Evolutionary conservation across 1,139 yeast species (phyloP).

Genomic region (Protomyces inundatus): DNA sequence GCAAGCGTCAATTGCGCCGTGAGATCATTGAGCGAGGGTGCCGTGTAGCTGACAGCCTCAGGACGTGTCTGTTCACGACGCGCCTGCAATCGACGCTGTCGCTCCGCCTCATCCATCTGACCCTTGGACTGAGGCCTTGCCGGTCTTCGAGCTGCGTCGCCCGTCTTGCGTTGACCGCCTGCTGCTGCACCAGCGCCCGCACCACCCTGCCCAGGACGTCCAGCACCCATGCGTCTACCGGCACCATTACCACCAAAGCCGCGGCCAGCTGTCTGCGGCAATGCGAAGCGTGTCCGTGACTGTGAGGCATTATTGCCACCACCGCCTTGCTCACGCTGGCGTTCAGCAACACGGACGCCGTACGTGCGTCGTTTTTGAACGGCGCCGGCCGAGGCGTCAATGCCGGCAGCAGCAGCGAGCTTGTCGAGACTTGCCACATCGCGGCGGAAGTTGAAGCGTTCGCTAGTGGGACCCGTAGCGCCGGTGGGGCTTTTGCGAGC

Average conservation of each 20-base stretch:
- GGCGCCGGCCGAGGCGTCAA: neutral
- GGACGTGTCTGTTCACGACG: slow-evolving; percentile 3
- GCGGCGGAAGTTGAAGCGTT: slow-evolving; percentile 1
- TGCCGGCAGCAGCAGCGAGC: slow-evolving; percentile 14
- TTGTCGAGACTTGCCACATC: slow-evolving; percentile 8
- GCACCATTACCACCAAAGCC: neutral
- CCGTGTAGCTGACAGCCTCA: neutral
- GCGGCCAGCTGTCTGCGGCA: neutral
- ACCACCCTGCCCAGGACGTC: neutral
- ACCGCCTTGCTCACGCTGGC: neutral
- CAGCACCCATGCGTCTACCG: neutral
- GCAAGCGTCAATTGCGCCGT: neutral
- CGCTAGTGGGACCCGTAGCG: neutral
- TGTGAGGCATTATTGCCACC: neutral
- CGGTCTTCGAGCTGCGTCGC: neutral
- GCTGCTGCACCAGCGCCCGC: neutral
- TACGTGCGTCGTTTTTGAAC: slow-evolving; percentile 10
- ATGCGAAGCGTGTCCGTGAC: neutral
- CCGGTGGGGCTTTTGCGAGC: neutral
- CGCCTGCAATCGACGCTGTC: slow-evolving; percentile 6
- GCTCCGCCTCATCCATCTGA: neutral
- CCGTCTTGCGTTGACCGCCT: neutral
- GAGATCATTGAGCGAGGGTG: neutral
- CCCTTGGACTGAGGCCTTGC: neutral
- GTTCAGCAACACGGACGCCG: neutral